Conservation (phyloP, 2,329 filamentous ascomycete species). For the Colletotrichum cuscutae region DNA sequence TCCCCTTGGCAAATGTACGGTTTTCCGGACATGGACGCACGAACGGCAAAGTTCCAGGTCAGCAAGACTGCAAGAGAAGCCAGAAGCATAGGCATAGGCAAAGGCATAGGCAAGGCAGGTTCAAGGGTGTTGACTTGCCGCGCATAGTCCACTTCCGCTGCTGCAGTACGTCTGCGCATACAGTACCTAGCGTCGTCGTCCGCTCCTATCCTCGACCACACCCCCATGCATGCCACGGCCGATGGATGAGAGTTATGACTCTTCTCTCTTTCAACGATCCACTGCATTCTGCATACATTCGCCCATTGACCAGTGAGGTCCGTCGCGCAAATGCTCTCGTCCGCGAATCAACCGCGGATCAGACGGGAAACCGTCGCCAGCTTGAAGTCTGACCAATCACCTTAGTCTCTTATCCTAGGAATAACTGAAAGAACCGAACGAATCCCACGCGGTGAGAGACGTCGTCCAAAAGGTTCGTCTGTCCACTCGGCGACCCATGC, state of each 20-base stretch:
- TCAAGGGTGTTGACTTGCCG: slow-evolving; percentile 14
- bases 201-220: not conserved
- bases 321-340: slow-evolving; percentile 11
- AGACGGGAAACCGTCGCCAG: not conserved
- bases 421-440: not conserved
- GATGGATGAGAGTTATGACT: slow-evolving; percentile 20
- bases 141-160: not conserved
- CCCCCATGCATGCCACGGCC: not conserved
- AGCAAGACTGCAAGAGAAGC: not conserved
- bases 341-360: slow-evolving; percentile 6
- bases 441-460: not conserved
- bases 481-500: not conserved
- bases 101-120: not conserved
- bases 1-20: not conserved
- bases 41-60: not conserved
- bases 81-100: not conserved
- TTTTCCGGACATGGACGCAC: not conserved
- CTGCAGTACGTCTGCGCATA: not conserved
- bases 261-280: slow-evolving; percentile 14
- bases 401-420: not conserved
- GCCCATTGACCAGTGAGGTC: slow-evolving; percentile 31
- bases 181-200: not conserved
- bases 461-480: not conserved
- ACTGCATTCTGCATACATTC: slow-evolving; percentile 9
- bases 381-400: not conserved